Evolutionary conservation across 2,329 filamentous ascomycete genomes (phyloP).

Genomic region (Clonostachys rosea): DNA sequence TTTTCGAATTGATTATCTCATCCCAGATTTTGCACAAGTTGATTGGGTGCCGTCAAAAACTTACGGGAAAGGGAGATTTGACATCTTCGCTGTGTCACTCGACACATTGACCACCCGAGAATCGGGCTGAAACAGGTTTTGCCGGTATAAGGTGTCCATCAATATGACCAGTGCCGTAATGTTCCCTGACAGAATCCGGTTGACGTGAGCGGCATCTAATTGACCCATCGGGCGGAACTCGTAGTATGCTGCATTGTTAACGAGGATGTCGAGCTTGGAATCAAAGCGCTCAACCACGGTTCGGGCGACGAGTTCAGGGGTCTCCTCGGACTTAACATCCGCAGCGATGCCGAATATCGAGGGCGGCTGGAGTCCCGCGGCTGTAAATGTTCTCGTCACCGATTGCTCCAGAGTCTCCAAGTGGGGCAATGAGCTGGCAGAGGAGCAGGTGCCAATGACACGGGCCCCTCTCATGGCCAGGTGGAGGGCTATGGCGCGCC

Average conservation of each 20-base stretch:
- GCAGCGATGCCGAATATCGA: conserved; percentile 17
- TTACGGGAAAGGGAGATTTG: conserved; percentile 17
- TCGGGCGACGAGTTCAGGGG: conserved; percentile 16
- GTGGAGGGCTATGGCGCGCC: conserved; percentile 17
- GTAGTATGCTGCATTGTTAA: conserved; percentile 16
- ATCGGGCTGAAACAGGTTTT: conserved; percentile 19
- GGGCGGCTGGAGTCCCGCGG: conserved; percentile 5
- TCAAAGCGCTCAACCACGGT: conserved; percentile 12
- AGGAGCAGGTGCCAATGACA: conserved; percentile 22
- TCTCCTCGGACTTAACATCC: conserved; percentile 18
- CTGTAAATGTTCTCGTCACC: conserved; percentile 8
- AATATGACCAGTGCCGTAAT: conserved; percentile 24
- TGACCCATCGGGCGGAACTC: conserved; percentile 18
- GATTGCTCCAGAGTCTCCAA: conserved; percentile 9
- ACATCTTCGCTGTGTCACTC: conserved; percentile 1
- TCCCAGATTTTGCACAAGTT: no score
- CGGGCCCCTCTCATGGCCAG: conserved; percentile 18
- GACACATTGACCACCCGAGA: conserved; percentile 29
- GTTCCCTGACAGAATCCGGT: conserved; percentile 23
- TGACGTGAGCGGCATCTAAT: conserved; percentile 16
- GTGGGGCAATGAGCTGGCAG: background rate
- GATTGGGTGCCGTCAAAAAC: no score
- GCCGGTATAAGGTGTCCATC: conserved; percentile 23
- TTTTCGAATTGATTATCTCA: no score
- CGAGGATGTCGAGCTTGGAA: conserved; percentile 20